Evolutionary conservation across 2,329 filamentous ascomycete genomes (phyloP).

Genomic region (Pyrenophora tritici-repentis): DNA sequence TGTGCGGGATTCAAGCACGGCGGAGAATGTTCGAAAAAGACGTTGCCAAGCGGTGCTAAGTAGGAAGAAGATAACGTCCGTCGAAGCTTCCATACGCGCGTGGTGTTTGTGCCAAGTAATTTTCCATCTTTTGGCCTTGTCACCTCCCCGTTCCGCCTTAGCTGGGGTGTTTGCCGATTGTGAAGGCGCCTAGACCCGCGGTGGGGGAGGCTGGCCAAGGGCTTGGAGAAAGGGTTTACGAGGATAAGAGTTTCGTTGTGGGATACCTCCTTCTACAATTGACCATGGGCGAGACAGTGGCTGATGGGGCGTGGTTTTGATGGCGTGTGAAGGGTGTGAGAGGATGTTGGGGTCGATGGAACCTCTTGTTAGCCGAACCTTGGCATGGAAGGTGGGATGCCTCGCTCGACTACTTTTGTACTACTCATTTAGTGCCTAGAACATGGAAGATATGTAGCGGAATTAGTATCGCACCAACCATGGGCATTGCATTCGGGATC

Average conservation of each 20-base stretch:
- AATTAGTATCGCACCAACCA: not conserved
- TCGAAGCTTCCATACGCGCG: constrained; percentile 19
- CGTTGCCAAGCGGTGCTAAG: constrained; percentile 27
- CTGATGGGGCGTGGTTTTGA: constrained; percentile 7
- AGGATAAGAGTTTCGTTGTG: constrained; percentile 23
- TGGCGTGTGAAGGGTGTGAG: not conserved
- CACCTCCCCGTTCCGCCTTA: constrained; percentile 13
- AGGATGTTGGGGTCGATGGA: not conserved
- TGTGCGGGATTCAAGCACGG: constrained; percentile 18
- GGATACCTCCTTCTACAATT: constrained; percentile 15
- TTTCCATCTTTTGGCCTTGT: constrained; percentile 6
- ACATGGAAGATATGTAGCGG: not conserved
- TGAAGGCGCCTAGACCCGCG: not conserved
- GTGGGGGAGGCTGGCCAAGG: constrained; percentile 21
- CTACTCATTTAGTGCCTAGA: not conserved
- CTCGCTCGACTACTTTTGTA: not conserved
- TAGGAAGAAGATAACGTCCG: constrained; percentile 24
- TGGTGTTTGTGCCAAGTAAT: constrained; percentile 1
- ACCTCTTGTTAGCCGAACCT: not conserved
- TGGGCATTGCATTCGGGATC: not conserved
- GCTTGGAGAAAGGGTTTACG: constrained; percentile 16
- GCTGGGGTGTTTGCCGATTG: not conserved
- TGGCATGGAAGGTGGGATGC: not conserved
- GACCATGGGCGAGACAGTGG: constrained; percentile 9
- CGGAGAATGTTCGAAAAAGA: constrained; percentile 26